phyloP scores from a whole-genome alignment of 2,329 filamentous ascomycete genomes.

The Purpureocillium lavendulum region DNA sequence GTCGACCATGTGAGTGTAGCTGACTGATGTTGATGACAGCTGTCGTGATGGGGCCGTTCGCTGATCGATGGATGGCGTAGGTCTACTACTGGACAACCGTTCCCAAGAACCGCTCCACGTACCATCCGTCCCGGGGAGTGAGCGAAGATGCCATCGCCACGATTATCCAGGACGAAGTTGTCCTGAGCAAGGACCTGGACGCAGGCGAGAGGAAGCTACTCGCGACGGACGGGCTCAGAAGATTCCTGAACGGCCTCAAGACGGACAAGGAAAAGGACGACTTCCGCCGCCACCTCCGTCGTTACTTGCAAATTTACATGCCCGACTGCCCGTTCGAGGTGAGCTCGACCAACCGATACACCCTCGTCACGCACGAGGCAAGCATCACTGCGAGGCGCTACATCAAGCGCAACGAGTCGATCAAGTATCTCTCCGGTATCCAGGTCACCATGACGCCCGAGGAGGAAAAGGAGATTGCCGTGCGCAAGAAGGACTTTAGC shows the following conservation, averaged over 20 bases:
- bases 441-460: conserved; percentile 88
- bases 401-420: conserved; percentile 73
- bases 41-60: too few relatives aligned
- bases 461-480: conserved; percentile 75
- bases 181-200: conserved; percentile 64
- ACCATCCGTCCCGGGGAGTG: conserved; percentile 75
- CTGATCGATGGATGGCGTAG: conserved; percentile 36
- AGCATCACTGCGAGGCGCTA: conserved; percentile 71
- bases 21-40: neutral
- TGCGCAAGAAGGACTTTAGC: conserved; percentile 87
- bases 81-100: conserved; percentile 95
- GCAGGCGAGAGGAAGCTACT: conserved; percentile 67
- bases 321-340: conserved; percentile 95
- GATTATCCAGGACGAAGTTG: conserved; percentile 56
- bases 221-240: conserved; percentile 62
- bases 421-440: conserved; percentile 87
- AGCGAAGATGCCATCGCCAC: conserved; percentile 53
- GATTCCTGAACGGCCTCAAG: conserved; percentile 59
- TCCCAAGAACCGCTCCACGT: conserved; percentile 85
- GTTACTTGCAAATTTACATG: conserved; percentile 88
- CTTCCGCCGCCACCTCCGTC: conserved; percentile 76
- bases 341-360: conserved; percentile 85
- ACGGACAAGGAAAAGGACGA: conserved; percentile 77
- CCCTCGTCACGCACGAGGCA: conserved; percentile 82
- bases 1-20: conserved; percentile 77